Evolutionary conservation across 2,329 filamentous ascomycete species (phyloP), one percentile per base, ranked within the genome.

Genomic region (Hymenotorrendiella dingleyae): DNA sequence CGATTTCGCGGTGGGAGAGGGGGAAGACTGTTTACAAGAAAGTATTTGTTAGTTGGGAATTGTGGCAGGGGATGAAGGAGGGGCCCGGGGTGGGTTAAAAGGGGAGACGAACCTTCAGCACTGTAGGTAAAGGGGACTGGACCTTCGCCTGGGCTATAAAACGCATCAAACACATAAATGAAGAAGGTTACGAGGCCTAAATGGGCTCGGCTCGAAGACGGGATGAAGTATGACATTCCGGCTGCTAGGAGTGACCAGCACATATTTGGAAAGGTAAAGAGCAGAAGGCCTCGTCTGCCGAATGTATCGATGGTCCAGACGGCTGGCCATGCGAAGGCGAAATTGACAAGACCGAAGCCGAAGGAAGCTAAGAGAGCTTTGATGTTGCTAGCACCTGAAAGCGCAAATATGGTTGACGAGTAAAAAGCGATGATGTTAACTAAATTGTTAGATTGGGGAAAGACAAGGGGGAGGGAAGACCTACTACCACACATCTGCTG

Each of bases 371-470:
- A 67, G 21, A 82, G 64, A 4, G 82, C 77, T 14, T 72, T 63
- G 30, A 72, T 74, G 1, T 70, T 61, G 30, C 47, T 62, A 16
- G 77, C 75, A 6, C 79, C 79, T 1, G 79, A 73, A 2, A 80
- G 60, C 26, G 61, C 54, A 52, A 80, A 80, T 10, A 80, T 67
- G 4, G 77, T 80, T 0, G 78, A 79, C 1, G 76, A 82, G 63
- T 88, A 87, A 61, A 88, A 88, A 1, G 82, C 79, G 40, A 87
- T 82, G 12, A 42, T 42, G 24, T 42, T 42, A 43, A 86, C 83
- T 60, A 84, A 84, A 59, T 45, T 16, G 21, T 53, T 43, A 53
- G 23, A 7, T 24, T 14, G 4, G 6, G 14, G 12, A 20, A 17
- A 3, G 5, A 2, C 22, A 2, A 6, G 29, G 5, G 10, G 4